A percentile compares a stretch with the other conserved stretches of the same genome.
Conservation (phyloP, 495 filamentous ascomycete species). For the Aspergillus funiculosus region DNA sequence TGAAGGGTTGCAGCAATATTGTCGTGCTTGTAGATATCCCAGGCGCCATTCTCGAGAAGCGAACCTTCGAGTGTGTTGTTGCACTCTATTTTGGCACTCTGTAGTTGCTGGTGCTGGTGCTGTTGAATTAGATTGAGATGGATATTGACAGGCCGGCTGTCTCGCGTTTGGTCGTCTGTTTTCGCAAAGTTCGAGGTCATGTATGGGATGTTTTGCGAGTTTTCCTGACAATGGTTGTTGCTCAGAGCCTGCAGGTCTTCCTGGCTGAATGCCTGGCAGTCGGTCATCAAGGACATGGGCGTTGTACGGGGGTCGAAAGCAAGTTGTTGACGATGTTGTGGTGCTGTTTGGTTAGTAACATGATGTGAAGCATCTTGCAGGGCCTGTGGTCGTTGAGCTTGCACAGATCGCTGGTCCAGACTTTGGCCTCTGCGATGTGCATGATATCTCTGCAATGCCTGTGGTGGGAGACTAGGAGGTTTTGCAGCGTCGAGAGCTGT, state of each 20-base stretch:
- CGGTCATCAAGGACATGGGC: constrained; percentile 20
- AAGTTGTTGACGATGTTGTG: constrained; percentile 52
- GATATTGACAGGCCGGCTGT: constrained; percentile 18
- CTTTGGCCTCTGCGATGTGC: constrained; percentile 73
- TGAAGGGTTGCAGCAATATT: constrained; percentile 16
- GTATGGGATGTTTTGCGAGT: constrained; percentile 19
- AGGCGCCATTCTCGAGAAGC: constrained; percentile 23
- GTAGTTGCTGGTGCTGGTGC: constrained; percentile 23
- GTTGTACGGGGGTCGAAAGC: constrained; percentile 24
- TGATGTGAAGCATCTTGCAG: constrained; percentile 53
- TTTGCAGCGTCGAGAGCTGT: constrained; percentile 63
- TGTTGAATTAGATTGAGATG: constrained; percentile 27
- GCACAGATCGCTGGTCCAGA: constrained; percentile 59
- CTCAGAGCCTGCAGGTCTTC: constrained; percentile 34
- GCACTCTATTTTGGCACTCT: constrained; percentile 14
- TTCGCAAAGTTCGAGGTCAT: constrained; percentile 18
- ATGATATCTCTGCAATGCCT: constrained; percentile 44
- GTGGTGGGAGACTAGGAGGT: constrained; percentile 54
- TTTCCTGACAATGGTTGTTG: constrained; percentile 16
- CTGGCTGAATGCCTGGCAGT: constrained; percentile 30
- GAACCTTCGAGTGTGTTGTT: constrained; percentile 12
- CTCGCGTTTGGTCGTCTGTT: constrained; percentile 11
- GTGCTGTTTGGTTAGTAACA: constrained; percentile 60
- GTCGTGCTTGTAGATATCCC: constrained; percentile 27
- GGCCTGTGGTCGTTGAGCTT: constrained; percentile 42